A percentile compares a stretch with the other conserved stretches of the same genome.
Evolutionary conservation across 805 yeast species (phyloP).

Genomic region (Suhomyces prunicola): DNA sequence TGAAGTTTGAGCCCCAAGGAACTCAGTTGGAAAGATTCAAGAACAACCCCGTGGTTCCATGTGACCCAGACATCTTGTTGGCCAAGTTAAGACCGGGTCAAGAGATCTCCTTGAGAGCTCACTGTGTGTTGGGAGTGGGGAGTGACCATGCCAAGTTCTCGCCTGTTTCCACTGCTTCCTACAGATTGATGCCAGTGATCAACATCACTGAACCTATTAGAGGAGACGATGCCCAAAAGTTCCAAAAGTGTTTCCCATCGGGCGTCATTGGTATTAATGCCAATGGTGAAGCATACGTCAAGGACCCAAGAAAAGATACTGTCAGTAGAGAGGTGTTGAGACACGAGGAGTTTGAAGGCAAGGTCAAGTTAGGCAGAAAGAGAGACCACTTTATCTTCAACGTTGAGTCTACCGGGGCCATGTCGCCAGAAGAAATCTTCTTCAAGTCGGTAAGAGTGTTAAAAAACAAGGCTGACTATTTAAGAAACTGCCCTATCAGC

Average conservation of each 20-base stretch:
- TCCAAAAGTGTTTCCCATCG: slow-evolving; percentile 86
- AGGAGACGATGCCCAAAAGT: slow-evolving; percentile 73
- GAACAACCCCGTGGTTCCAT: slow-evolving; percentile 63
- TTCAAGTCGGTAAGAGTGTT: slow-evolving; percentile 83
- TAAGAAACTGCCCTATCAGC: slow-evolving; percentile 75
- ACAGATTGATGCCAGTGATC: slow-evolving; percentile 86
- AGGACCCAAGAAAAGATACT: slow-evolving; percentile 91
- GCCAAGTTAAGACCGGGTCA: slow-evolving; percentile 97
- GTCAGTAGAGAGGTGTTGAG: slow-evolving; percentile 95
- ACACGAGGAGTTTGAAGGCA: slow-evolving; percentile 85
- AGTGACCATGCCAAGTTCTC: slow-evolving; percentile 96
- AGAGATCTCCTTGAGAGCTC: slow-evolving; percentile 86
- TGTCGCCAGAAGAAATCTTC: slow-evolving; percentile 95
- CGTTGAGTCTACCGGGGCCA: slow-evolving; percentile 93
- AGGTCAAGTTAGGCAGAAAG: slow-evolving; percentile 85
- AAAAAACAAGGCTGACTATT: slow-evolving; percentile 78
- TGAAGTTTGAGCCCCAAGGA: slow-evolving; percentile 90
- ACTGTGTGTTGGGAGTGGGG: slow-evolving; percentile 89
- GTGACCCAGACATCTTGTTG: slow-evolving; percentile 84
- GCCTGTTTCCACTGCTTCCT: slow-evolving; percentile 95
- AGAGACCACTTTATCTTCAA: slow-evolving; percentile 93
- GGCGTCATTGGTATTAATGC: slow-evolving; percentile 82
- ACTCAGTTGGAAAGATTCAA: slow-evolving; percentile 72
- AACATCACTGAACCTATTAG: slow-evolving; percentile 69
- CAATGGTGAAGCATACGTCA: slow-evolving; percentile 69